A percentile compares a stretch with the other conserved stretches of the same genome.
Conservation (phyloP, 345 rosid genomes). For the Dovyalis caffra region DNA sequence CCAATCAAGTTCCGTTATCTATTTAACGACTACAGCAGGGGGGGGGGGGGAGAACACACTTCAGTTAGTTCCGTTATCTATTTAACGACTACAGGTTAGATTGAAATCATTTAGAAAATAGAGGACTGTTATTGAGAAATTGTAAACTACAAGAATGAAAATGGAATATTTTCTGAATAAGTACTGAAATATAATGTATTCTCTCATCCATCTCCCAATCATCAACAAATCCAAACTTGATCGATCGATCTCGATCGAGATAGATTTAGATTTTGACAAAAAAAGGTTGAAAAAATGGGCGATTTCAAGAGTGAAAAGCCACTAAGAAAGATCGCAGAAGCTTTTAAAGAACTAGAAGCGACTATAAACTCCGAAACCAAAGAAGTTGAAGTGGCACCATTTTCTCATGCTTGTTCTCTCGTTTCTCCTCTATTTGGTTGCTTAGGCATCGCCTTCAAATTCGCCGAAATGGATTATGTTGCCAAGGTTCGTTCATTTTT, state of each 20-base stretch:
- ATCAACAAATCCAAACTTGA: not conserved
- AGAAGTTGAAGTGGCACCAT: conserved; percentile 58
- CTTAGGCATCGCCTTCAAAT: conserved; percentile 92
- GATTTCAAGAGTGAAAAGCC: conserved; percentile 6
- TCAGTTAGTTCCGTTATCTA: too few relatives aligned
- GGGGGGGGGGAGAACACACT: too few relatives aligned
- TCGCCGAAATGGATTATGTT: conserved; percentile 94
- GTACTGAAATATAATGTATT: not conserved
- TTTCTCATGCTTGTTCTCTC: conserved; percentile 81
- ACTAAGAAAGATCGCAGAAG: conserved; percentile 10
- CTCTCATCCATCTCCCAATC: not conserved
- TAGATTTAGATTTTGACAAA: not conserved
- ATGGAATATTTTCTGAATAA: not conserved
- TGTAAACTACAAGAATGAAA: not conserved
- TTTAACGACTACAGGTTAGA: too few relatives aligned
- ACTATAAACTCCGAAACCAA: conserved; percentile 3
- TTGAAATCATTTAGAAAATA: too few relatives aligned
- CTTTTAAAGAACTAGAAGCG: conserved; percentile 10
- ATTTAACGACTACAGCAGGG: too few relatives aligned
- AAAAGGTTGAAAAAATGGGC: not conserved
- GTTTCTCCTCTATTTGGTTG: conserved; percentile 95
- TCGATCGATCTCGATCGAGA: not conserved
- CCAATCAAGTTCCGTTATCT: too few relatives aligned
- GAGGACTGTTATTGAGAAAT: not conserved
- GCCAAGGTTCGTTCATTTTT: conserved; percentile 54